Conservation (phyloP, 257 asterid genomes). For the Scutellaria minor region DNA sequence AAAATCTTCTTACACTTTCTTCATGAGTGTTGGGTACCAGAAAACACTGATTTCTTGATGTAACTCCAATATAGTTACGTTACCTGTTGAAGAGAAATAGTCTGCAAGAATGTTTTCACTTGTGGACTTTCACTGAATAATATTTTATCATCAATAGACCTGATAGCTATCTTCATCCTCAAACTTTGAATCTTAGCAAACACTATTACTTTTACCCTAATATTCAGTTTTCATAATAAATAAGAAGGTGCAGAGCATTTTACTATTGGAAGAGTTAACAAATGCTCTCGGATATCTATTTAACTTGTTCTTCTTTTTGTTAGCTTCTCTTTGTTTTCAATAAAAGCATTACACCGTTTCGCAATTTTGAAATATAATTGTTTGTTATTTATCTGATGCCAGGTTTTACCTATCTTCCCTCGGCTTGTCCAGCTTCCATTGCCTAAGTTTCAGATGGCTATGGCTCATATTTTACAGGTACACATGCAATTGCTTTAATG, state of each 20-base stretch:
- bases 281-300: conserved; percentile 5
- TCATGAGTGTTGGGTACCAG: background rate
- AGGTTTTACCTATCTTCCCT: conserved; percentile 95
- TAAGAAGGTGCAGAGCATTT: conserved; percentile 14
- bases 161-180: conserved; percentile 8
- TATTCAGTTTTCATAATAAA: conserved; percentile 13
- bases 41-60: conserved; percentile 12
- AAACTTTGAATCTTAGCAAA: background rate
- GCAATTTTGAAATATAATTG: conserved; percentile 4
- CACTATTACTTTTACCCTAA: background rate
- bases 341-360: background rate
- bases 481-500: conserved; percentile 1
- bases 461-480: conserved; percentile 96
- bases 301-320: conserved; percentile 2
- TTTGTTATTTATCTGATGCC: conserved; percentile 36
- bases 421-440: conserved; percentile 87
- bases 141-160: background rate
- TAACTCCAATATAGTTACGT: background rate
- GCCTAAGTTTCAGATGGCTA: conserved; percentile 92
- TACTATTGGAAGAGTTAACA: conserved; percentile 21
- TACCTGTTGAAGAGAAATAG: background rate
- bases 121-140: background rate
- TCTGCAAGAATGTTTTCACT: background rate
- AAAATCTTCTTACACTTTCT: background rate
- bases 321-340: conserved; percentile 1